Base-by-base conservation (phyloP, 495 filamentous ascomycete genomes). In the Podospora bellae-mahoneyi region DNA sequence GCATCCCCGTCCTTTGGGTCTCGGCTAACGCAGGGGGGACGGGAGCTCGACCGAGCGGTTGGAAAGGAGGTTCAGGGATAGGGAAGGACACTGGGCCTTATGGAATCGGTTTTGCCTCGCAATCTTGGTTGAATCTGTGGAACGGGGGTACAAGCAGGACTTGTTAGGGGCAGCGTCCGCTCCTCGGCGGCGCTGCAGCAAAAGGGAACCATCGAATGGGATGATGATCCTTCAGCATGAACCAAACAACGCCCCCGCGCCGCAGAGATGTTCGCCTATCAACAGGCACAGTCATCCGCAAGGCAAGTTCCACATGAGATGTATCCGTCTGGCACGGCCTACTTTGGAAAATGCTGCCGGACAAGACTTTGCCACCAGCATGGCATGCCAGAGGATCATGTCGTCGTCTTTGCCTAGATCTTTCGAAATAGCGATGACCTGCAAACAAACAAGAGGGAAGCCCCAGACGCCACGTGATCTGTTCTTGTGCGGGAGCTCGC, bases 191-290 rank as follows among this genome's bases (percentile, higher is more conserved):
- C 55, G 55, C 55, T 58, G 55, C 55, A 19, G 55, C 55, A 58
- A 10, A 48, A 48, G 39, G 13, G 39, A 10, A 48, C 6, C 39
- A 18, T 48, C 55, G 55, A 19, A 58, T 58, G 55, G n/a, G 55
- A 5, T 19, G 55, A 20, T 7, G n/a, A 58, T 58, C 55, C n/a
- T 26, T 26, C 55, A 19, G 39, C 13, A n/a, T 15, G 23, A 58
- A 26, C n/a, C 55, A 58, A 58, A 58, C n/a, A 20, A 58, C 55
- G 55, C 55, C 55, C n/a, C 23, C 55, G n/a, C 26, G 55, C 55
- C 55, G 55, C 55, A 58, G 55, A 58, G 3, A 58, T 58, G n/a
- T 26, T n/a, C 55, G 23, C 55, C 55, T 58, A 58, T 58, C 55
- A 58, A 19, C 23, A 26, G 55, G 55, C 55, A 26, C n/a, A 58